Conservation (phyloP, 2,329 filamentous ascomycete species). For the Venturia pyrina region DNA sequence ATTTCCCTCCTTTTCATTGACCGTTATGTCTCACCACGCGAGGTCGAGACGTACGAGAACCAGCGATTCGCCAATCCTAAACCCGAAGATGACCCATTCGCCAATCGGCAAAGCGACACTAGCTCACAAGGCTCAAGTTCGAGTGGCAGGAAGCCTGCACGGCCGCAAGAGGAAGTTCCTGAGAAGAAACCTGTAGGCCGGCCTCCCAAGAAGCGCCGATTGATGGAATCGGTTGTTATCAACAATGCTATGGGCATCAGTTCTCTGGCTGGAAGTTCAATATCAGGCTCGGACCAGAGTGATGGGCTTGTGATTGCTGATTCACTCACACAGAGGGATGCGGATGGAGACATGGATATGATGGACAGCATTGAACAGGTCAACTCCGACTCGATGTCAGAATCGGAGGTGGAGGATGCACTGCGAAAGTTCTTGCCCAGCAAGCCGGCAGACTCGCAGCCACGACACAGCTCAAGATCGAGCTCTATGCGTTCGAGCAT, state of each 20-base stretch:
- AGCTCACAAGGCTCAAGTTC: background rate
- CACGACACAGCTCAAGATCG: background rate
- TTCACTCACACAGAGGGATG: background rate
- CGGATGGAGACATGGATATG: constrained; percentile 5
- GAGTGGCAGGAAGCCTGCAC: background rate
- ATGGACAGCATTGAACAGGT: background rate
- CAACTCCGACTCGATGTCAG: background rate
- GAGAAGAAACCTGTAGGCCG: background rate
- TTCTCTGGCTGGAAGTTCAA: background rate
- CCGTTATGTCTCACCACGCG: constrained; percentile 3
- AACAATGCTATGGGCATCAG: background rate
- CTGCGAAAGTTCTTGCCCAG: background rate
- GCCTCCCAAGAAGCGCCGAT: background rate
- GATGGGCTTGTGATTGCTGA: background rate
- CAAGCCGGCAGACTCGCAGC: background rate
- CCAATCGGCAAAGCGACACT: background rate
- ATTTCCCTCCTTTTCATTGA: constrained; percentile 5
- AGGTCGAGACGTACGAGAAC: constrained; percentile 8
- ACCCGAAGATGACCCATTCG: constrained; percentile 6
- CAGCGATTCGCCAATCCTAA: constrained; percentile 7
- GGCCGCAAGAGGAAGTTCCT: background rate
- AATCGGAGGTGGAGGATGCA: background rate
- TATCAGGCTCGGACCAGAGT: background rate
- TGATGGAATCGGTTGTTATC: background rate
- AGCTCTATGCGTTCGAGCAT: background rate